Evolutionary conservation across 2,329 filamentous ascomycete species (phyloP).

Genomic region (Ophiostoma ips): DNA sequence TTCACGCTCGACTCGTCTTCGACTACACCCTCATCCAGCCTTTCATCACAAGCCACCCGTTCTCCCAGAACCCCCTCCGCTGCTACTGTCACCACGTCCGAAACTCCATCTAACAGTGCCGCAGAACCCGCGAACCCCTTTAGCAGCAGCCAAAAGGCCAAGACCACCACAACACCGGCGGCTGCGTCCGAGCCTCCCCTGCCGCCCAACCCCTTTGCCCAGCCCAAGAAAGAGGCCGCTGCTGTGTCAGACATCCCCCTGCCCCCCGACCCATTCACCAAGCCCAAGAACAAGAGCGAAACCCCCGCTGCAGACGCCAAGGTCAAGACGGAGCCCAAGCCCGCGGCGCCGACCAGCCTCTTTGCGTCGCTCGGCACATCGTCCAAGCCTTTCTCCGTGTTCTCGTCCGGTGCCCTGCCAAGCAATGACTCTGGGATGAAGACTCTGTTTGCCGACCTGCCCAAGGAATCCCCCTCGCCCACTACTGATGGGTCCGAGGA

Average conservation of each 20-base stretch:
- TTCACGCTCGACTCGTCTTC: constrained; percentile 39
- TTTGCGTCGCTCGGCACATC: constrained; percentile 5
- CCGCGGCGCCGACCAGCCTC: constrained; percentile 8
- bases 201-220: constrained; percentile 17
- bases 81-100: no score
- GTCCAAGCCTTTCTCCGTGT: constrained; percentile 4
- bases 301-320: constrained; percentile 14
- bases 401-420: constrained; percentile 6
- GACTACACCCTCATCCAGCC: constrained; percentile 29
- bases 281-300: neutral
- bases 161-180: constrained; percentile 17
- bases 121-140: constrained; percentile 18
- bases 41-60: constrained; percentile 6
- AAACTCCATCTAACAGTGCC: constrained; percentile 14
- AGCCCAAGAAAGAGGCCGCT: constrained; percentile 3
- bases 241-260: constrained; percentile 12
- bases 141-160: constrained; percentile 6
- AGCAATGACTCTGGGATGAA: neutral
- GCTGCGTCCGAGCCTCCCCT: constrained; percentile 14
- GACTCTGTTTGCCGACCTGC: constrained; percentile 12
- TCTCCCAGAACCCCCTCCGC: neutral
- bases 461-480: constrained; percentile 11
- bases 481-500: constrained; percentile 11
- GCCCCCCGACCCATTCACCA: constrained; percentile 10
- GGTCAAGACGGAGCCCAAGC: constrained; percentile 14